Evolutionary conservation across 352 stramenopile species (phyloP), one percentile per base, ranked within the genome.

Genomic region (Globisporangium acanthophoron): DNA sequence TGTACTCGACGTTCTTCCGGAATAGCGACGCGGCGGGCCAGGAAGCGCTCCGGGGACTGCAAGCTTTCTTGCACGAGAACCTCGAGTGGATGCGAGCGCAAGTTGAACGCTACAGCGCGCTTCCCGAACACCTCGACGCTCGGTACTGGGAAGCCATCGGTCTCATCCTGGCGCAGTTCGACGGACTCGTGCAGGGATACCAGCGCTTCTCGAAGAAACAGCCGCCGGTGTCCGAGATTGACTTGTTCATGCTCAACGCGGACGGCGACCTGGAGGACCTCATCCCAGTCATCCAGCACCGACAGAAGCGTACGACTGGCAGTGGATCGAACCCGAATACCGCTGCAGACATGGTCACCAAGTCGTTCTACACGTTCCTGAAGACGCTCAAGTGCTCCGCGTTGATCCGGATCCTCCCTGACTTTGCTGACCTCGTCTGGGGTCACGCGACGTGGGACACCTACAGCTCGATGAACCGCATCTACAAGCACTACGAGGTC

Each of bases 401-500:
- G 24, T 59, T 95, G 16, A 76, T 95, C 39, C 80, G 81, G 16
- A 70, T 90, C 43, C 57, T 80, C 0, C 74, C 73, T 3, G 70
- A 84, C 63, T 78, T 82, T 43, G 59, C 55, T 1, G 80, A 92
- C 40, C 45, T 95, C 18, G 58, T 85, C 12, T 85, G 80, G 77
- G 80, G 76, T 13, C 85, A 95, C 50, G 66, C 70, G 20, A 87
- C 80, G 5, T 95, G 84, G 84, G 72, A 89, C 54, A 74, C 62
- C 18, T 95, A 80, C 65, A 68, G 67, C 35, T 76, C 71, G 15
- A 92, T 91, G 76, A 83, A 89, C 43, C 71, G 83, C 45, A 82
- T 91, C 47, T 90, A 84, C 65, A 93, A 95, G 62, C 77, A 87
- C 66, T 86, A 91, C 59, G 66, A 90, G n/a, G 64, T 92, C 29